Conservation (phyloP, 2,329 filamentous ascomycete species). For the Neophaeococcomyces aloes region DNA sequence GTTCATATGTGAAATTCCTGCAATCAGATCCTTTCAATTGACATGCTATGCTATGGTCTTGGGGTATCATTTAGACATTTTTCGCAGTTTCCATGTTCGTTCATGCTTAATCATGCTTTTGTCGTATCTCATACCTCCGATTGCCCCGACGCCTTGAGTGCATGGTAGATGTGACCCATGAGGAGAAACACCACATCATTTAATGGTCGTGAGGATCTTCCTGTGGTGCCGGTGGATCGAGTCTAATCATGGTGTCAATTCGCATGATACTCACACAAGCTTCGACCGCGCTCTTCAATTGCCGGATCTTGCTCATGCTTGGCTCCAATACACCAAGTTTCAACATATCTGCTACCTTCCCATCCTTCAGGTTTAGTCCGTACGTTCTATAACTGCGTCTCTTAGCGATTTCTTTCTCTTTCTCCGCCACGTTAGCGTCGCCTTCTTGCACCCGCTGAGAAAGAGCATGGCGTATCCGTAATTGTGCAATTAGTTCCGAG, state of each 20-base stretch:
- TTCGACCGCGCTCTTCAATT: slow-evolving; percentile 96
- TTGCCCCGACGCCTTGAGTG: neutral
- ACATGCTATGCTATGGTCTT: slow-evolving; percentile 4
- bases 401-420: slow-evolving; percentile 78
- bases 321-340: slow-evolving; percentile 95
- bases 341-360: slow-evolving; percentile 83
- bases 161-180: neutral
- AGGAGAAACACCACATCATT: neutral
- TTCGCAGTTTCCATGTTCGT: neutral
- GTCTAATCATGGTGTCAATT: slow-evolving; percentile 96
- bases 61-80: slow-evolving; percentile 2
- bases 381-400: slow-evolving; percentile 99
- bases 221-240: slow-evolving; percentile 73
- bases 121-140: too few relatives aligned
- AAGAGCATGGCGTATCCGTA: slow-evolving; percentile 85
- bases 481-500: slow-evolving; percentile 87
- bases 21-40: too few relatives aligned
- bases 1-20: too few relatives aligned
- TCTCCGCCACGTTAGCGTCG: slow-evolving; percentile 58
- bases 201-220: slow-evolving; percentile 32
- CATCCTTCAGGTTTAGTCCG: slow-evolving; percentile 77
- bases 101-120: too few relatives aligned
- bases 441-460: slow-evolving; percentile 84
- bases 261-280: slow-evolving; percentile 98
- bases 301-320: slow-evolving; percentile 94